Evolutionary conservation across 305 asterid species (phyloP).

Genomic region (Fraxinus nigra): DNA sequence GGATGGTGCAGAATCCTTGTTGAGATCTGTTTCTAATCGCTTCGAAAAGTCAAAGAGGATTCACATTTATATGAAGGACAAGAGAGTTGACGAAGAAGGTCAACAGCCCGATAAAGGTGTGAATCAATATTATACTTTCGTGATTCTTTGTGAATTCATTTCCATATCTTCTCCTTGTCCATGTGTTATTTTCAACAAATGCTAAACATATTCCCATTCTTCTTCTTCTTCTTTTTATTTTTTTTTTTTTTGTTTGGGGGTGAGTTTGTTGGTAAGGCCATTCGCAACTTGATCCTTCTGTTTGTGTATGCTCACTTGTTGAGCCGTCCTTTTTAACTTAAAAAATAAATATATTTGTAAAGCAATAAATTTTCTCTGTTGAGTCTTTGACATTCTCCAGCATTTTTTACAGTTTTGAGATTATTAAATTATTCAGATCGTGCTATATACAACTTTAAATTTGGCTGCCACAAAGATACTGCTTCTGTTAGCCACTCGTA

Average conservation of each 20-base stretch:
- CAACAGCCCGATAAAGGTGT: conserved; percentile 52
- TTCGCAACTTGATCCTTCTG: not conserved
- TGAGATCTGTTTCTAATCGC: conserved; percentile 49
- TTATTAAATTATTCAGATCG: not conserved
- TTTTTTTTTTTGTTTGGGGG: not conserved
- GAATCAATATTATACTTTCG: conserved; percentile 6
- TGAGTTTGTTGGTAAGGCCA: not conserved
- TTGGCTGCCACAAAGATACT: not conserved
- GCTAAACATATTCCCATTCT: not conserved
- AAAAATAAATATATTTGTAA: not conserved
- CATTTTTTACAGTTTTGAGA: not conserved
- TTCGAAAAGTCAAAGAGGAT: conserved; percentile 65
- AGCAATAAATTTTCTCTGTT: not conserved
- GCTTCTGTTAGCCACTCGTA: not conserved
- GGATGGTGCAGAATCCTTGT: conserved; percentile 61
- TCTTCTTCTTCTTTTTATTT: not conserved
- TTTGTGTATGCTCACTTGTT: not conserved
- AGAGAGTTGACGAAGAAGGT: conserved; percentile 42
- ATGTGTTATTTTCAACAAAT: not conserved
- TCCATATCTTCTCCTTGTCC: not conserved
- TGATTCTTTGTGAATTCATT: conserved; percentile 5
- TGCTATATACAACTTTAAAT: not conserved
- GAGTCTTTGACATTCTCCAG: not conserved
- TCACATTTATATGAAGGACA: conserved; percentile 37
- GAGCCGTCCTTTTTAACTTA: not conserved